A percentile compares a stretch with the other conserved stretches of the same genome.
phyloP scores from a whole-genome alignment of 2,329 filamentous ascomycete species.

The Pyricularia pennisetigena region DNA sequence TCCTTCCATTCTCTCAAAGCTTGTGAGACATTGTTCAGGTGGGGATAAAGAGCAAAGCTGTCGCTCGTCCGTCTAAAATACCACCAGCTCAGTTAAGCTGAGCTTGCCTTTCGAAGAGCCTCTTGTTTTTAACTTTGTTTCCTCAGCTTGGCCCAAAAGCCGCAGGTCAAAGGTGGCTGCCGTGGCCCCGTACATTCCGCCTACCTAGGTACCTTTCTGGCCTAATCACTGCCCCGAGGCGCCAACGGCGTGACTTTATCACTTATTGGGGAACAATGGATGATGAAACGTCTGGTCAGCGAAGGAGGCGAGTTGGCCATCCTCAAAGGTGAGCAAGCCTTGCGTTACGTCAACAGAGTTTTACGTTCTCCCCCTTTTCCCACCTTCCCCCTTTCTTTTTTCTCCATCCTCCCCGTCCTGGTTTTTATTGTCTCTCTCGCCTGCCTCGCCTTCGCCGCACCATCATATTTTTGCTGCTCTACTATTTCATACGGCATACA shows the following conservation, averaged over 20 bases:
- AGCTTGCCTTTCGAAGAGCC: background rate
- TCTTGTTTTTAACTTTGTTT: background rate
- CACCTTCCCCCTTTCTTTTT: background rate
- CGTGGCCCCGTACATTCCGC: background rate
- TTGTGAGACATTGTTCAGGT: background rate
- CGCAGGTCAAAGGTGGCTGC: background rate
- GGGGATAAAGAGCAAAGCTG: background rate
- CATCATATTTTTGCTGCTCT: background rate
- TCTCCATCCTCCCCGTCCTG: background rate
- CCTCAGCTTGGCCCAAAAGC: background rate
- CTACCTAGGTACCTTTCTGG: background rate
- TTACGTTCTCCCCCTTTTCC: background rate
- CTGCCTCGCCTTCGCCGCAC: background rate
- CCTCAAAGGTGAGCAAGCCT: constrained; percentile 3
- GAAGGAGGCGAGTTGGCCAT: background rate
- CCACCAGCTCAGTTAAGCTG: background rate
- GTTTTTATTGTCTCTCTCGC: background rate
- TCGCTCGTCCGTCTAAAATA: background rate
- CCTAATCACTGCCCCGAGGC: background rate
- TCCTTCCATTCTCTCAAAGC: background rate
- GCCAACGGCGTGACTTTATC: background rate
- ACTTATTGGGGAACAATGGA: background rate
- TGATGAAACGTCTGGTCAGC: background rate
- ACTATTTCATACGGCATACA: background rate
- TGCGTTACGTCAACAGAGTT: background rate